Base-by-base conservation (phyloP, 2,329 filamentous ascomycete species). In the Cryphonectria parasitica region DNA sequence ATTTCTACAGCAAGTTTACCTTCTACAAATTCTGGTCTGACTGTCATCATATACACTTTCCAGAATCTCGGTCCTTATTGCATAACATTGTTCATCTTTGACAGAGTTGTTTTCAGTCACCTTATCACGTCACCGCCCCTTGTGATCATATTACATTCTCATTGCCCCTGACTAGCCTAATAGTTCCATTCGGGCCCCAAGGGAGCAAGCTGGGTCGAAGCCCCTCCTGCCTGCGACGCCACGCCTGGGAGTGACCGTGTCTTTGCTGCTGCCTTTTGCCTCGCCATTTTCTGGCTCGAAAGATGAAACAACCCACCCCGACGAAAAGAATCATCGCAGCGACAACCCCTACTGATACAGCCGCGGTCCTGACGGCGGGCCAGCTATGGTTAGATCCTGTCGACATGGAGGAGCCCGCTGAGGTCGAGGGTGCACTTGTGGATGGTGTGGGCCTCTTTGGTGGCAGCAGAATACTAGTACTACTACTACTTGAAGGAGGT, bases 161-260 rank as follows among this genome's bases (percentile, higher is more conserved):
- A 45, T 62, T 71, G 1, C 66, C 69, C 19, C 66, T 65, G 22
- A 71, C 52, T 34, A 64, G 52, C 58, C 66, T 54, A 10, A 71
- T 68, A 2, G 49, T 66, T n/a, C 58, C 49, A 13, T 63, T 6
- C 17, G 64, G 56, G 3, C 49, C 66, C 60, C 34, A 28, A 25
- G 69, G 69, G 31, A 64, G 36, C 19, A 39, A n/a, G 34, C 58
- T 61, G 15, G 58, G 34, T 34, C 58, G 58, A n/a, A 22, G 19
- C 8, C 19, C 66, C 6, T 68, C 49, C 5, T 36, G 49, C 41
- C 52, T 28, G 2, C n/a, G 52, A 3, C 60, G 19, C n/a, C 66
- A 60, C 2, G 60, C 66, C 66, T 61, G 64, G 11, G 66, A 64
- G 28, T 65, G 31, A n/a, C 56, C 66, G 2, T 39, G 54, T 3